Evolutionary conservation across 2,329 filamentous ascomycete species (phyloP).

Genomic region (Cladosporium sp.): DNA sequence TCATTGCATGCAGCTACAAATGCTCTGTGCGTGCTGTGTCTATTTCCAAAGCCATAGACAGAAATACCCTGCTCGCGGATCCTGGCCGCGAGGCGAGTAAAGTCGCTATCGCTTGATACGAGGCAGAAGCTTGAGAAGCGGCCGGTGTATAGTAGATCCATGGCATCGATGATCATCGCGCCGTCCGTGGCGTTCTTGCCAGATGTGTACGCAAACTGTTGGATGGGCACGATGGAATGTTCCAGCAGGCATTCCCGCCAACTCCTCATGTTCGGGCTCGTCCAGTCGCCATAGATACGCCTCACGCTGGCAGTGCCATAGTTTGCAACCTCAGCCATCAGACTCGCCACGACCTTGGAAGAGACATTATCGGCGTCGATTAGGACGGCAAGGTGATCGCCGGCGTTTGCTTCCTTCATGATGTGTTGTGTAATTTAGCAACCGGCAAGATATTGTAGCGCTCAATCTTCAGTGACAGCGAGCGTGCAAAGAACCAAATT

Average conservation of each 20-base stretch:
- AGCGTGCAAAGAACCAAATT: background rate
- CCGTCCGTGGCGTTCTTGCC: slow-evolving; percentile 37
- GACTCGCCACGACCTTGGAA: slow-evolving; percentile 28
- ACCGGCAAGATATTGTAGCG: background rate
- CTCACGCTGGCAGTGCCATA: slow-evolving; percentile 36
- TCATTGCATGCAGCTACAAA: slow-evolving; percentile 35
- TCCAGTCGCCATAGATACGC: slow-evolving; percentile 38
- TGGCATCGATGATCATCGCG: slow-evolving; percentile 40
- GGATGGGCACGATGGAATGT: slow-evolving; percentile 32
- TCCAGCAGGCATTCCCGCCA: slow-evolving; percentile 32
- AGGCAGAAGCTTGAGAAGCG: slow-evolving; percentile 39
- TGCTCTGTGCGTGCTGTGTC: slow-evolving; percentile 30
- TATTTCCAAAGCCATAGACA: slow-evolving; percentile 39
- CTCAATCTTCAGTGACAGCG: background rate
- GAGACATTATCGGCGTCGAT: slow-evolving; percentile 35
- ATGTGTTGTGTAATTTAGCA: background rate
- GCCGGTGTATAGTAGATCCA: slow-evolving; percentile 38
- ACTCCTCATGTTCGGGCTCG: slow-evolving; percentile 25
- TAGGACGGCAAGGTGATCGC: slow-evolving; percentile 25
- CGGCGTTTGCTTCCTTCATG: background rate
- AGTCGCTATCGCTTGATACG: slow-evolving; percentile 41
- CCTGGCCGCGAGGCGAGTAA: slow-evolving; percentile 37
- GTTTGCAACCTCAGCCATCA: slow-evolving; percentile 36
- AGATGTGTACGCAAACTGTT: slow-evolving; percentile 35
- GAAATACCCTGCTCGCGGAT: slow-evolving; percentile 39